phyloP scores from a whole-genome alignment of 441 rosid genomes.

The Erodium chrysanthum region DNA sequence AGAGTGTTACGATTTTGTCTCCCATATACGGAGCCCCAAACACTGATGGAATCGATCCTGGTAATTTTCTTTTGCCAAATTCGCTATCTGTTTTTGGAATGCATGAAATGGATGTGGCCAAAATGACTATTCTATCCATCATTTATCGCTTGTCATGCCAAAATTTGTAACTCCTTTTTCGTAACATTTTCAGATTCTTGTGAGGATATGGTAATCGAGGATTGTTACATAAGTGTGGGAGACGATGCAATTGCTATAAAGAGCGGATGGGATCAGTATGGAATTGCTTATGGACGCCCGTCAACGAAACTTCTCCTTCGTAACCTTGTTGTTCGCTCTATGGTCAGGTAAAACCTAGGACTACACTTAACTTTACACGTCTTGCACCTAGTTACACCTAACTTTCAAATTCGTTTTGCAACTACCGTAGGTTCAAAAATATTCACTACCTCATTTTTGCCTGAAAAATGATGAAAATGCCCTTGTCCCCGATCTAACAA shows the following conservation, averaged over 20 bases:
- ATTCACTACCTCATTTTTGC: too few species aligned
- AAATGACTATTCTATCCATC: neutral
- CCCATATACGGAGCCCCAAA: slow-evolving; percentile 76
- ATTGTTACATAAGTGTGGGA: slow-evolving; percentile 92
- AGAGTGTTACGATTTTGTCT: slow-evolving; percentile 71
- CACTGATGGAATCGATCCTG: slow-evolving; percentile 95
- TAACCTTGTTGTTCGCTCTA: slow-evolving; percentile 70
- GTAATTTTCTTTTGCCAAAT: slow-evolving; percentile 26
- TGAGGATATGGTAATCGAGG: slow-evolving; percentile 85
- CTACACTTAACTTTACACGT: too few species aligned
- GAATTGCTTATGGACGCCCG: slow-evolving; percentile 74
- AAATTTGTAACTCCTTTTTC: too few species aligned
- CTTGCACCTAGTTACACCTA: too few species aligned
- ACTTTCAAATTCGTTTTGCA: too few species aligned
- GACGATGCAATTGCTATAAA: slow-evolving; percentile 94
- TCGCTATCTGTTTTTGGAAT: neutral
- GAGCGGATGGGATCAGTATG: slow-evolving; percentile 99
- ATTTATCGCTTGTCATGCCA: neutral
- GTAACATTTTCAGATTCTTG: slow-evolving; percentile 59
- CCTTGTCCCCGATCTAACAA: too few species aligned
- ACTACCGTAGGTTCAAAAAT: too few species aligned
- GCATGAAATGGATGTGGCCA: neutral
- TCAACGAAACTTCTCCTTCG: slow-evolving; percentile 70
- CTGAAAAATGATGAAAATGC: too few species aligned
- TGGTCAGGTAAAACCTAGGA: slow-evolving; percentile 64